Evolutionary conservation across 306 rosid species (phyloP).

Genomic region (Acacia melanoxylon): DNA sequence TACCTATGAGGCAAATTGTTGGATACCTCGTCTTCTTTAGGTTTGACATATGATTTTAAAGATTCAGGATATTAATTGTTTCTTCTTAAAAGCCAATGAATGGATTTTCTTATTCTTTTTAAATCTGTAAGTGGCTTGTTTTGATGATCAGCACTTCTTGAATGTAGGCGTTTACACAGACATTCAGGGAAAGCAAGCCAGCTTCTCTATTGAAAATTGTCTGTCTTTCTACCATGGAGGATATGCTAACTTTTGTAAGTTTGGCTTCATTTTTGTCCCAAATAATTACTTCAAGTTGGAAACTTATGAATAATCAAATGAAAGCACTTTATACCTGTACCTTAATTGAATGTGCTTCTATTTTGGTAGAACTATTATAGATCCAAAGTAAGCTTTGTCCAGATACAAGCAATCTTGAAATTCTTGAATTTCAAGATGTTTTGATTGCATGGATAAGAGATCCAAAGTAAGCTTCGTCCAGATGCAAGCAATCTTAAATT

Average conservation of each 20-base stretch:
- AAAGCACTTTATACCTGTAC: slow-evolving; percentile 7
- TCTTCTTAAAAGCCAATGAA: slow-evolving; percentile 10
- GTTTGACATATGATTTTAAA: slow-evolving; percentile 38
- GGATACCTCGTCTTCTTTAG: slow-evolving; percentile 82
- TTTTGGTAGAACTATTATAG: slow-evolving; percentile 43
- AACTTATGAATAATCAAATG: slow-evolving; percentile 10
- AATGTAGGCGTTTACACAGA: slow-evolving; percentile 74
- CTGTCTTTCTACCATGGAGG: slow-evolving; percentile 68
- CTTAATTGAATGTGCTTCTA: not conserved
- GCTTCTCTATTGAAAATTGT: slow-evolving; percentile 67
- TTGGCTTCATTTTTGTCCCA: not conserved
- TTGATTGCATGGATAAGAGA: slow-evolving; percentile 72
- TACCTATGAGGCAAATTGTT: slow-evolving; percentile 43
- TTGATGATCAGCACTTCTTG: not conserved
- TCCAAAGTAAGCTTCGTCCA: slow-evolving; percentile 39
- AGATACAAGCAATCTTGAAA: slow-evolving; percentile 48
- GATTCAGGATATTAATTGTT: slow-evolving; percentile 11
- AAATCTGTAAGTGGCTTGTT: not conserved
- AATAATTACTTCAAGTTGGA: slow-evolving; percentile 22
- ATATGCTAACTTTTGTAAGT: slow-evolving; percentile 79
- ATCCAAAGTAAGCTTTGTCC: slow-evolving; percentile 42
- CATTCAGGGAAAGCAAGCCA: slow-evolving; percentile 74
- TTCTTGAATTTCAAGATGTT: slow-evolving; percentile 48
- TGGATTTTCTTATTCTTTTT: slow-evolving; percentile 6
- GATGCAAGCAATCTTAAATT: slow-evolving; percentile 50